phyloP scores from a whole-genome alignment of 805 yeast genomes.

The Deakozyma indianensis region DNA sequence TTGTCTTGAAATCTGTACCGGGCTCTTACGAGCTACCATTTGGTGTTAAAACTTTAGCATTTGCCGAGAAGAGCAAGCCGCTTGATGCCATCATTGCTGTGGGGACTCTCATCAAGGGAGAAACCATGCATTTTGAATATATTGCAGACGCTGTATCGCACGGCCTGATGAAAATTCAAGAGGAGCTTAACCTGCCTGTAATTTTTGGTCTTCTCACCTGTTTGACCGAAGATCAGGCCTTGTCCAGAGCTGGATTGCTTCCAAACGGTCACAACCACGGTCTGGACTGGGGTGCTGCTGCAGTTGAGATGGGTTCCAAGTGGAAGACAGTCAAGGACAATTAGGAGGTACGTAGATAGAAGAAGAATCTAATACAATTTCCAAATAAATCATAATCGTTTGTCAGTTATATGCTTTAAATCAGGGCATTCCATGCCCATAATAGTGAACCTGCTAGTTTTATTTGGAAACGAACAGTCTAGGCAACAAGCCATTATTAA shows the following conservation, averaged over 20 bases:
- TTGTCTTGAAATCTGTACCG: conserved; percentile 74
- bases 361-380: not conserved
- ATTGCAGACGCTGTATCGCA: conserved; percentile 82
- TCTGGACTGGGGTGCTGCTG: conserved; percentile 97
- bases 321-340: conserved; percentile 4
- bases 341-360: not conserved
- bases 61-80: conserved; percentile 15
- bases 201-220: conserved; percentile 92
- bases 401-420: not conserved
- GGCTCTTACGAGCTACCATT: conserved; percentile 91
- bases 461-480: too few relatives aligned
- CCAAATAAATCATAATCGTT: not conserved
- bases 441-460: too few relatives aligned
- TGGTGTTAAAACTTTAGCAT: conserved; percentile 38
- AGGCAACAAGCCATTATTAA: too few relatives aligned
- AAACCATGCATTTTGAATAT: conserved; percentile 97
- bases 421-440: too few relatives aligned
- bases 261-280: conserved; percentile 87
- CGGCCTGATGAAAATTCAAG: conserved; percentile 72
- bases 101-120: conserved; percentile 90
- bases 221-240: conserved; percentile 87
- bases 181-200: conserved; percentile 56
- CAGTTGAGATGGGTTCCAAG: conserved; percentile 74
- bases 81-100: conserved; percentile 85
- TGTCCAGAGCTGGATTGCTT: conserved; percentile 74